Base-by-base conservation (phyloP, 1,284 basidiomycete genomes). In the Agaricales sp. region DNA sequence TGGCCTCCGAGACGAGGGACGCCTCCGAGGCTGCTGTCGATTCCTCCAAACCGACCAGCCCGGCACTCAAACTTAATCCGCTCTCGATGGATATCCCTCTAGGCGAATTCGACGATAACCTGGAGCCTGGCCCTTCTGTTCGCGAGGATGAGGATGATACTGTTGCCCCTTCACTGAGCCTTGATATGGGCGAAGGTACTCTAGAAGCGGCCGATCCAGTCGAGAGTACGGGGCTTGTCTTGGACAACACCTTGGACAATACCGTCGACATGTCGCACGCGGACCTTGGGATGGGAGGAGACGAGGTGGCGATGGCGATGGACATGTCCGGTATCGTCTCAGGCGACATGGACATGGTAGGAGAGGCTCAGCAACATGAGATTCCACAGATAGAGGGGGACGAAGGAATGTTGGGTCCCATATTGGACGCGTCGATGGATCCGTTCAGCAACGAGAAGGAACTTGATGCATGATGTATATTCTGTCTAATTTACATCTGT, bases 261-360 rank as follows among this genome's bases (percentile, higher is more conserved):
- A 62, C 58, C 46, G 67, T 78, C 57, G 69, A 63, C 35, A 65
- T 63, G 43, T 64, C 61, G 18, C 63, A 63, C 35, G 65, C 60
- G 57, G 26, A 55, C 56, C 26, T 51, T 53, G n/a, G 63, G 58
- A 35, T 35, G 21, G 61, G 63, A 26, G 62, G 56, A 19, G 67
- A 67, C 6, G 71, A 61, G 22, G 58, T 54, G 4, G 50, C 37
- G n/a, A 53, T 54, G 55, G 63, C 70, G 46, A 59, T 87, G 59
- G 78, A 83, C 53, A 77, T 87, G 60, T 67, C 76, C 20, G 66
- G 64, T 22, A 70, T 87, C 26, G 84, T 75, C 8, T 78, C 82
- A 2, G 82, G 84, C 58, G 80, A 76, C 3, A 65, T 80, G 48
- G 65, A 69, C 14, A 73, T 80, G 45, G 82, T 82, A 55, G 64